A percentile compares a stretch with the other conserved stretches of the same genome.
Conservation (phyloP, 163 green algal genomes). For the Chloromonas sp. region DNA sequence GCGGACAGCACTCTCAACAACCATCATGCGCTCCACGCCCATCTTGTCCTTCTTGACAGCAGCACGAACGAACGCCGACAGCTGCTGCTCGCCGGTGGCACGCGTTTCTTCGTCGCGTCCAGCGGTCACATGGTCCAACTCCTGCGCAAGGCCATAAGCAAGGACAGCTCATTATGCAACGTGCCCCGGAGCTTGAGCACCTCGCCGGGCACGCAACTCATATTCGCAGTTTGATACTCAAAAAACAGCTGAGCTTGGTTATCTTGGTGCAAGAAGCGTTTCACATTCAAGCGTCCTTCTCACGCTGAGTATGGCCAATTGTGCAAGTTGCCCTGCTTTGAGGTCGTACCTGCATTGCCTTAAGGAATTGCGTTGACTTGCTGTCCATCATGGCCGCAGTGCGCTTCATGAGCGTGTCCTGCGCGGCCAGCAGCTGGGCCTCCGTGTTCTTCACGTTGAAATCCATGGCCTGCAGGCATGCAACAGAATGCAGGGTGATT, state of each 20-base stretch:
- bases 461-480: constrained; percentile 18
- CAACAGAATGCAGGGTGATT: too few relatives aligned
- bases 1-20: constrained; percentile 31
- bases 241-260: too few relatives aligned
- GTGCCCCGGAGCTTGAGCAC: too few relatives aligned
- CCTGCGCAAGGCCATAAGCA: background rate
- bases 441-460: constrained; percentile 34
- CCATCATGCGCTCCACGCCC: constrained; percentile 36
- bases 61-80: constrained; percentile 28
- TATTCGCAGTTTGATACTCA: too few relatives aligned
- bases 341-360: constrained; percentile 6
- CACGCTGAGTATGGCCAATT: too few relatives aligned
- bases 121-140: constrained; percentile 1
- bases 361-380: constrained; percentile 28
- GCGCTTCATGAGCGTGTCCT: constrained; percentile 21
- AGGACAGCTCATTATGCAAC: background rate
- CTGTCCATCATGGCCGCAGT: constrained; percentile 8
- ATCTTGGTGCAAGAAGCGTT: too few relatives aligned
- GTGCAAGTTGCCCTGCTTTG: background rate
- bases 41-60: constrained; percentile 12
- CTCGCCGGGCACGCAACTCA: too few relatives aligned
- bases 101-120: constrained; percentile 25
- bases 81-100: constrained; percentile 22
- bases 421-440: constrained; percentile 20
- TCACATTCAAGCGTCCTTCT: too few relatives aligned